phyloP scores from a whole-genome alignment of 495 filamentous ascomycete genomes.

The Xylaria nigripes region DNA sequence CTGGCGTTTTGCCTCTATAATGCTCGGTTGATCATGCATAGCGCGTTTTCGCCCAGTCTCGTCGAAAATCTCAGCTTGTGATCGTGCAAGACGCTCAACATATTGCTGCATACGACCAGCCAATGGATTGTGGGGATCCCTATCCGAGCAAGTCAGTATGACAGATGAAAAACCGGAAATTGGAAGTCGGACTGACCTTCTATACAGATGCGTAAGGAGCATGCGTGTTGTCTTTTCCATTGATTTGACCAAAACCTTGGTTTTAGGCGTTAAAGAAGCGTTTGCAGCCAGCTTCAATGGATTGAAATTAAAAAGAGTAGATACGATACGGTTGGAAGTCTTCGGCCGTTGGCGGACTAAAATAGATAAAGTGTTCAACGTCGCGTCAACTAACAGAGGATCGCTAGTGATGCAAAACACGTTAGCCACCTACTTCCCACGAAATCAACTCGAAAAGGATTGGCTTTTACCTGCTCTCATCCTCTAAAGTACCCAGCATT shows the following conservation, averaged over 20 bases:
- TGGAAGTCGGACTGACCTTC: slow-evolving; percentile 51
- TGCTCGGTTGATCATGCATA: slow-evolving; percentile 56
- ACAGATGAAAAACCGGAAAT: neutral
- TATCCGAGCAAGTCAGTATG: slow-evolving; percentile 29
- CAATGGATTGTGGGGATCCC: slow-evolving; percentile 62
- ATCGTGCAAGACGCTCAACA: slow-evolving; percentile 67
- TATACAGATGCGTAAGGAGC: slow-evolving; percentile 69
- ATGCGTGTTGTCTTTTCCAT: slow-evolving; percentile 88
- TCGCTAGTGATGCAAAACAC: slow-evolving; percentile 48
- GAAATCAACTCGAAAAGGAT: neutral
- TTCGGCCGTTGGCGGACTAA: slow-evolving; percentile 72
- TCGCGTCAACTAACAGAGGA: slow-evolving; percentile 82
- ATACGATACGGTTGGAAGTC: slow-evolving; percentile 76
- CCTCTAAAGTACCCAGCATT: slow-evolving; percentile 77
- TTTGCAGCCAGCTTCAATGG: slow-evolving; percentile 64
- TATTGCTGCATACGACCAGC: slow-evolving; percentile 70
- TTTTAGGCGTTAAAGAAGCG: slow-evolving; percentile 66
- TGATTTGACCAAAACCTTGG: slow-evolving; percentile 74
- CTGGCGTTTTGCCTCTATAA: slow-evolving; percentile 40
- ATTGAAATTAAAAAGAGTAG: slow-evolving; percentile 81
- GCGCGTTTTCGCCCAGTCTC: slow-evolving; percentile 69
- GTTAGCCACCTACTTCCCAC: slow-evolving; percentile 4
- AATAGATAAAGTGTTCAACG: slow-evolving; percentile 74
- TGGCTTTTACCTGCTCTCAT: slow-evolving; percentile 61
- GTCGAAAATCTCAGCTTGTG: slow-evolving; percentile 65